Conservation (phyloP, 176 grass and related monocot genomes). For the maize (Zea mays) region Zm-B73-REFERENCE-NAM-5.0 NC_050097.1:69438001-69438500, state of each 20-base stretch:
- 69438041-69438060: slow-evolving; percentile 32
- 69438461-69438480: slow-evolving; percentile 94
- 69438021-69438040: slow-evolving; percentile 39
- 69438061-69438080: slow-evolving; percentile 17
- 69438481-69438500: slow-evolving; percentile 86
- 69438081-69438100: slow-evolving; percentile 33
- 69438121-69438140: neutral
- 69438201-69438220: slow-evolving; percentile 55
- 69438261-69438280: slow-evolving; percentile 23
- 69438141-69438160: slow-evolving; percentile 18
- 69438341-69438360: neutral
- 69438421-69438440: slow-evolving; percentile 90
- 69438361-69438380: neutral
- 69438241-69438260: slow-evolving; percentile 1
- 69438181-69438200: slow-evolving; percentile 49
- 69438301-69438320: slow-evolving; percentile 30
- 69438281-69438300: slow-evolving; percentile 43
- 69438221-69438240: slow-evolving; percentile 47
- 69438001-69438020: neutral
- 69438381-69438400: too few species aligned
- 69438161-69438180: slow-evolving; percentile 25
- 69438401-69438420: slow-evolving; percentile 87
- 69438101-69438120: slow-evolving; percentile 7
- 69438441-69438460: slow-evolving; percentile 96
- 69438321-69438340: slow-evolving; percentile 32